Percentiles rank a stretch among this genome's conserved stretches.
phyloP scores from a whole-genome alignment of 2,329 filamentous ascomycete species.

The Immersiporthe knoxdaviesiana region DNA sequence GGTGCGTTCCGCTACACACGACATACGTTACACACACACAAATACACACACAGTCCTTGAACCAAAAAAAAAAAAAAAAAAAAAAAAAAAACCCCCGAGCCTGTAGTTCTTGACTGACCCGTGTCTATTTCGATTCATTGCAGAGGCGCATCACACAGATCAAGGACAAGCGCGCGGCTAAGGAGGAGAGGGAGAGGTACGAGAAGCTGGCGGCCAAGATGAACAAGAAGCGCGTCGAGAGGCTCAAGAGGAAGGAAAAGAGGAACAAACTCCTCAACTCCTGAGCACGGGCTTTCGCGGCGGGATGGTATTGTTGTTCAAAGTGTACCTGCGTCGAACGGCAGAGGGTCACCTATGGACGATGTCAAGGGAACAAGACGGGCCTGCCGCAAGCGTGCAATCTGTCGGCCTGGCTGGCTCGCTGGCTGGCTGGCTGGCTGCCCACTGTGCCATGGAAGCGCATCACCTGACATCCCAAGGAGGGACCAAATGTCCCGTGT shows the following conservation, averaged over 20 bases:
- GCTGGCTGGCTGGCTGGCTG: constrained; percentile 4
- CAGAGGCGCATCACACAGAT: constrained; percentile 78
- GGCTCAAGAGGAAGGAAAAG: constrained; percentile 94
- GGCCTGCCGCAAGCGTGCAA: constrained; percentile 9
- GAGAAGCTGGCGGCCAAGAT: constrained; percentile 96
- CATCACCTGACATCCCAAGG: constrained; percentile 4
- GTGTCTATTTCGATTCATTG: constrained; percentile 17
- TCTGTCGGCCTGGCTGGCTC: neutral
- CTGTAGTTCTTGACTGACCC: constrained; percentile 25
- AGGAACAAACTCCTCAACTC: constrained; percentile 82
- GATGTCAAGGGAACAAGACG: neutral
- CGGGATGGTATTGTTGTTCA: constrained; percentile 6
- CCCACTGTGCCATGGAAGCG: constrained; percentile 14
- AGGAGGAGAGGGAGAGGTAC: constrained; percentile 91
- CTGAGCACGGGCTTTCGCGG: constrained; percentile 43
- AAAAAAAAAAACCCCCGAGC: no score
- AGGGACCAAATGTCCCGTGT: neutral
- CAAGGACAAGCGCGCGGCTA: constrained; percentile 82
- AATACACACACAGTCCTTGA: no score
- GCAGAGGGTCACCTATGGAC: neutral
- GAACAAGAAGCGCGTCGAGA: constrained; percentile 93
- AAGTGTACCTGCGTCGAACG: constrained; percentile 14
- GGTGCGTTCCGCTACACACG: constrained; percentile 52
- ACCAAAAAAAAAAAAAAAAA: no score
- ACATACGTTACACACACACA: constrained; percentile 9